A percentile compares a stretch with the other conserved stretches of the same genome.
These are phyloP conservation scores for Dryas integrifolia DNA, from an alignment of 331 rosid genomes.

Conservation along the genomic window DNA sequence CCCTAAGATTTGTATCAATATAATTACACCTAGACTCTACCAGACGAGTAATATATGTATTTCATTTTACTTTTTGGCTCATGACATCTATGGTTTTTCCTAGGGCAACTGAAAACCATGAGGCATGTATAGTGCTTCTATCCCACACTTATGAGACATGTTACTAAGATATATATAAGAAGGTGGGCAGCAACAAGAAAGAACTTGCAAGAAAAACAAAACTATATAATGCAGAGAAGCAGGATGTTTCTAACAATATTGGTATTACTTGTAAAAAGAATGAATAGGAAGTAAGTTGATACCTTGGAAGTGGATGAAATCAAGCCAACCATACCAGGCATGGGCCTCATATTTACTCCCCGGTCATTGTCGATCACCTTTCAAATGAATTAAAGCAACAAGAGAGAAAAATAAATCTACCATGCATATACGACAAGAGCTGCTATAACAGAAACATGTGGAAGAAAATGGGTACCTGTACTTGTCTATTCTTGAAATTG, in stretches of 20 bases:
- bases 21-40: not conserved
- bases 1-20: not conserved
- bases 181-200: too few relatives aligned
- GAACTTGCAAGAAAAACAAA: not conserved
- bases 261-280: constrained; percentile 2
- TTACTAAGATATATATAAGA: too few relatives aligned
- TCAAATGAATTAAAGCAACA: constrained; percentile 27
- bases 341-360: constrained; percentile 93
- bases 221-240: not conserved
- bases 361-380: constrained; percentile 90
- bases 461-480: constrained; percentile 58
- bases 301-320: constrained; percentile 83
- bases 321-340: constrained; percentile 96
- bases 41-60: not conserved
- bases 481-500: constrained; percentile 75
- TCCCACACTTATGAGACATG: too few relatives aligned
- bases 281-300: constrained; percentile 18
- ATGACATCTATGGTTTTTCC: not conserved
- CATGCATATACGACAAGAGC: constrained; percentile 16
- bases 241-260: constrained; percentile 2
- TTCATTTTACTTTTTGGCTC: not conserved
- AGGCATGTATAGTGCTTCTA: too few relatives aligned
- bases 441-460: constrained; percentile 10
- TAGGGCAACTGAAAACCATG: not conserved
- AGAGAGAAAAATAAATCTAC: constrained; percentile 19